phyloP scores from a whole-genome alignment of 2,329 filamentous ascomycete genomes.

The Diplodia scrobiculata region DNA sequence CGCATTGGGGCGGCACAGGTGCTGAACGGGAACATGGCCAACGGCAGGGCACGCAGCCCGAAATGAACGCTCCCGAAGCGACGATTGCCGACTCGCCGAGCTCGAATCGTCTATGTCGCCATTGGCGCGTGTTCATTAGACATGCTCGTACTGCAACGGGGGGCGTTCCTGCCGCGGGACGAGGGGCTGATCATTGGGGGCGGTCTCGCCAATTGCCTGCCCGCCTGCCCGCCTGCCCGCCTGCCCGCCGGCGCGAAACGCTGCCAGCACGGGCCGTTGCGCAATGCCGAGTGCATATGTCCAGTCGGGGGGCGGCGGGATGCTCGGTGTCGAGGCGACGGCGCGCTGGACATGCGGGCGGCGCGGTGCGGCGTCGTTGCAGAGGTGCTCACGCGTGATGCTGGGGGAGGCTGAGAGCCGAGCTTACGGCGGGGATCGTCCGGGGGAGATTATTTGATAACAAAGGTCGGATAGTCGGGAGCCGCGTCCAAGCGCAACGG shows the following conservation, averaged over 20 bases:
- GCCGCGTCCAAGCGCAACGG: neutral
- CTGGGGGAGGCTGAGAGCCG: slow-evolving; percentile 1
- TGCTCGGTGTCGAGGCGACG: slow-evolving; percentile 3
- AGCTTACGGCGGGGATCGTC: slow-evolving; percentile 11
- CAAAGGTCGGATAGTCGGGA: neutral
- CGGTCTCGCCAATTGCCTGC: neutral
- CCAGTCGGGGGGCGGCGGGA: neutral
- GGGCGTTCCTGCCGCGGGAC: slow-evolving; percentile 20
- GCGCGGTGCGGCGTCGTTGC: slow-evolving; percentile 5
- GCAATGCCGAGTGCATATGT: neutral
- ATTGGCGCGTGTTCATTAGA: slow-evolving; percentile 24
- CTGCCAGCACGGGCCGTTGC: neutral
- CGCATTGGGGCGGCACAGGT: neutral
- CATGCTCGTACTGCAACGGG: slow-evolving; percentile 19
- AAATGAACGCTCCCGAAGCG: slow-evolving; percentile 23
- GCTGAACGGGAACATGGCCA: slow-evolving; percentile 10
- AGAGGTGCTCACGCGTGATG: neutral
- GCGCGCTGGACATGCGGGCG: neutral
- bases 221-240: neutral
- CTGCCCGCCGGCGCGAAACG: neutral
- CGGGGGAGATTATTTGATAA: slow-evolving; percentile 22
- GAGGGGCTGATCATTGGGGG: slow-evolving; percentile 13
- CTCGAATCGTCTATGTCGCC: neutral
- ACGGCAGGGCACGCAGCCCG: slow-evolving; percentile 21
- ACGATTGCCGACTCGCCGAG: slow-evolving; percentile 15